These are phyloP conservation scores for Areca catechu DNA, from an alignment of 176 grass and related monocot species.

Conservation along the genomic window DNA sequence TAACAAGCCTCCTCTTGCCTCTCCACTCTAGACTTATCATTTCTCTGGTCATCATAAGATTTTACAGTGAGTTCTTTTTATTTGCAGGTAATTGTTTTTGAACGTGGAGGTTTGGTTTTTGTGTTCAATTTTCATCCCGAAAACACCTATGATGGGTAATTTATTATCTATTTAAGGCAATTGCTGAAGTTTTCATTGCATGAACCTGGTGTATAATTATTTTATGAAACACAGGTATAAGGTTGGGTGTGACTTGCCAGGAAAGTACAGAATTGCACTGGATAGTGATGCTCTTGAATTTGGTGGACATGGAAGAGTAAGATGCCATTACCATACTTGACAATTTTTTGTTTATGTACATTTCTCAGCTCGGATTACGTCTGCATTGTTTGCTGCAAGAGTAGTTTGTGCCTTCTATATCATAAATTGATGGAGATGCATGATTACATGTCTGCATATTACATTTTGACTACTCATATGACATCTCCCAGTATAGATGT, in stretches of 20 bases:
- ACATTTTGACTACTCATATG: no score
- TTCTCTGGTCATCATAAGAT: background rate
- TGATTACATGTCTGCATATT: no score
- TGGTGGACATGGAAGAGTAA: conserved; percentile 91
- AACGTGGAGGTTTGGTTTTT: conserved; percentile 88
- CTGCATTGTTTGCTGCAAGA: no score
- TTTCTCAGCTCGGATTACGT: background rate
- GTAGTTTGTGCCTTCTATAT: no score
- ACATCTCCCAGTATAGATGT: no score
- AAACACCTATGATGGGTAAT: conserved; percentile 73
- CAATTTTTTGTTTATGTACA: background rate
- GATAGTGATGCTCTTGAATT: conserved; percentile 85
- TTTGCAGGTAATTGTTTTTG: conserved; percentile 81
- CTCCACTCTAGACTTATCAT: background rate
- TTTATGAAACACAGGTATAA: conserved; percentile 53
- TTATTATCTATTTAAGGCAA: conserved; percentile 4
- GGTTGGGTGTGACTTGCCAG: conserved; percentile 85
- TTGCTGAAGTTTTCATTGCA: background rate
- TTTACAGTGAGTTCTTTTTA: no score
- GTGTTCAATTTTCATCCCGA: conserved; percentile 96
- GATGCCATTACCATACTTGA: conserved; percentile 1
- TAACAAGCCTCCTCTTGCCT: no score
- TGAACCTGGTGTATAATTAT: background rate
- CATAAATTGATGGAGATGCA: no score
- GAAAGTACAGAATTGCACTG: conserved; percentile 63